phyloP scores from a whole-genome alignment of 352 stramenopile species.

The Pythium biforme region DNA sequence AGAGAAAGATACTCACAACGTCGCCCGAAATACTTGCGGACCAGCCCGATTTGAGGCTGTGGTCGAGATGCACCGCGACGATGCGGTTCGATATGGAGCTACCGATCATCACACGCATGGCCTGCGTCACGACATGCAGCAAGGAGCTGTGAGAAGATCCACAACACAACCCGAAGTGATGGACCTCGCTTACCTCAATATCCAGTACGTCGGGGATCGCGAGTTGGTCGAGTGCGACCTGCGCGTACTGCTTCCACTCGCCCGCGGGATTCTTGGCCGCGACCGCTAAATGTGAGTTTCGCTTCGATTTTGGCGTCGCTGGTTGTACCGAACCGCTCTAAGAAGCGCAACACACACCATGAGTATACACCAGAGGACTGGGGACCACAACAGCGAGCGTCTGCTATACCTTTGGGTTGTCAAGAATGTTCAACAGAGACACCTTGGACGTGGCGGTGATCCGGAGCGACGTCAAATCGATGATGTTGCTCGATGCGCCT shows the following conservation, averaged over 20 bases:
- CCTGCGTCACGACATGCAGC: constrained; percentile 14
- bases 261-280: background rate
- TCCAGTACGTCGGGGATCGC: constrained; percentile 30
- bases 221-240: constrained; percentile 15
- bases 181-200: constrained; percentile 38
- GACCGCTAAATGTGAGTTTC: constrained; percentile 9
- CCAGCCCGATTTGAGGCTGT: constrained; percentile 32
- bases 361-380: background rate
- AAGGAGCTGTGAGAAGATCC: background rate
- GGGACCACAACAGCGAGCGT: background rate
- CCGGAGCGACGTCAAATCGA: constrained; percentile 23
- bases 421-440: constrained; percentile 17
- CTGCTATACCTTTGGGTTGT: constrained; percentile 8
- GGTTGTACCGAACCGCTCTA: background rate
- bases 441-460: constrained; percentile 16
- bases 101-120: constrained; percentile 38
- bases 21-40: constrained; percentile 35
- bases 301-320: background rate
- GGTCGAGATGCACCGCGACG: constrained; percentile 35
- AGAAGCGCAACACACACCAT: background rate
- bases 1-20: constrained; percentile 29
- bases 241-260: constrained; percentile 8
- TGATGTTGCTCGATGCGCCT: constrained; percentile 6
- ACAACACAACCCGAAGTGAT: too few species aligned
- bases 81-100: constrained; percentile 43